Conservation (phyloP, 257 asterid genomes). For the Gentiana macrophylla region DNA sequence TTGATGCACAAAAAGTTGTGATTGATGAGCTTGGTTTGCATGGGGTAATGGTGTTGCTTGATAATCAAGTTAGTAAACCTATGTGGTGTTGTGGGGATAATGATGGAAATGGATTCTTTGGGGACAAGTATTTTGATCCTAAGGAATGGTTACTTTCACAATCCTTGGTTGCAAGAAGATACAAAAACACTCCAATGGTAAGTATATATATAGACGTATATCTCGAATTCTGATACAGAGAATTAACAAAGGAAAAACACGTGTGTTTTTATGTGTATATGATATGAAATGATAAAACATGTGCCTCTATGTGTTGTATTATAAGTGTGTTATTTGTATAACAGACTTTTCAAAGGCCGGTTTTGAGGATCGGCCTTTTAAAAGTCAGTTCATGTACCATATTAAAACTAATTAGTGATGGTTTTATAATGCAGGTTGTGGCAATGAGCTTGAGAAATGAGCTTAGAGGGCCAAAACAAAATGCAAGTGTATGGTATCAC, state of each 20-base stretch:
- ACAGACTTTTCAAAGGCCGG: no score
- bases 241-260: no score
- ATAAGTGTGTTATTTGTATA: no score
- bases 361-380: no score
- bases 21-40: constrained; percentile 23
- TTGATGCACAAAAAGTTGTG: constrained; percentile 46
- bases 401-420: no score
- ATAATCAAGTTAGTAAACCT: constrained; percentile 58
- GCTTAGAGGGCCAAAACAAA: constrained; percentile 42
- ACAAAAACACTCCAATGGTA: constrained; percentile 36
- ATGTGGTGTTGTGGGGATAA: constrained; percentile 48
- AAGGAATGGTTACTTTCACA: constrained; percentile 55
- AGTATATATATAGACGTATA: neutral
- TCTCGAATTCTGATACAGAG: no score
- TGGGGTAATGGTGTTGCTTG: constrained; percentile 55
- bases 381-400: no score
- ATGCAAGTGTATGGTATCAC: constrained; percentile 38
- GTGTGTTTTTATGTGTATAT: no score
- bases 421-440: neutral
- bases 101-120: constrained; percentile 77
- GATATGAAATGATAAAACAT: no score
- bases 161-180: constrained; percentile 25
- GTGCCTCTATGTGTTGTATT: no score
- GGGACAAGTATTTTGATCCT: constrained; percentile 47
- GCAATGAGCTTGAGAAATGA: constrained; percentile 72